Conservation (phyloP, 179 eudicot genomes). For the Silene coronaria region DNA sequence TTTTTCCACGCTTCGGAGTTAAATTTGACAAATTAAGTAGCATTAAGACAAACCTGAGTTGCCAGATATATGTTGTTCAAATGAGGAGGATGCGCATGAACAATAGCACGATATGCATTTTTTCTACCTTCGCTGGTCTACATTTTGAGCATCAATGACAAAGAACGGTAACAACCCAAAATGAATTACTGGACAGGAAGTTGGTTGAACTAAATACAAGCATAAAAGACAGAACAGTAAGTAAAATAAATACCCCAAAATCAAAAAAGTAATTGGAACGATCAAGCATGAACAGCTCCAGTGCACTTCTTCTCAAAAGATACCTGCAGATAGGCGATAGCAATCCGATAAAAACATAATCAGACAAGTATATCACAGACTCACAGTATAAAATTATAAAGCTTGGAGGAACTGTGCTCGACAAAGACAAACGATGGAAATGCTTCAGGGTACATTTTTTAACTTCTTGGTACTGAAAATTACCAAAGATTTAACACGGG, state of each 20-base stretch:
- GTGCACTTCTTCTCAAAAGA: slow-evolving; percentile 92
- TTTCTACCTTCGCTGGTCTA: slow-evolving; percentile 77
- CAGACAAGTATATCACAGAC: slow-evolving; percentile 7
- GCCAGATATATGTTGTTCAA: slow-evolving; percentile 89
- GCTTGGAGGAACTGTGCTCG: background rate
- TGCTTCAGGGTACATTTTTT: background rate
- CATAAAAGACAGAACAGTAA: background rate
- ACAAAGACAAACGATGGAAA: slow-evolving; percentile 5
- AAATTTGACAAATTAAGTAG: slow-evolving; percentile 1
- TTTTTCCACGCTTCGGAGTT: background rate
- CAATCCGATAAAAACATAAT: slow-evolving; percentile 9
- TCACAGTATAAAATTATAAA: background rate
- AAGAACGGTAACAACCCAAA: slow-evolving; percentile 14
- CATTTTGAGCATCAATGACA: slow-evolving; percentile 16
- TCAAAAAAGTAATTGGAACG: slow-evolving; percentile 94
- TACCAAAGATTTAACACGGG: background rate
- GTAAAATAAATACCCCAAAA: slow-evolving; percentile 63
- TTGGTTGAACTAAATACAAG: slow-evolving; percentile 3
- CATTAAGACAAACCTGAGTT: slow-evolving; percentile 61
- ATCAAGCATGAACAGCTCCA: slow-evolving; percentile 93
- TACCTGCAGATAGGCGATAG: slow-evolving; percentile 67
- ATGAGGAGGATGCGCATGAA: slow-evolving; percentile 88
- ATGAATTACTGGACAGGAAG: slow-evolving; percentile 10
- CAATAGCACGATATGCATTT: slow-evolving; percentile 91
- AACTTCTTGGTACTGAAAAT: slow-evolving; percentile 1